Evolutionary conservation across 306 rosid species (phyloP), one percentile per base, ranked within the genome.

Genomic region (Trifolium dubium): DNA sequence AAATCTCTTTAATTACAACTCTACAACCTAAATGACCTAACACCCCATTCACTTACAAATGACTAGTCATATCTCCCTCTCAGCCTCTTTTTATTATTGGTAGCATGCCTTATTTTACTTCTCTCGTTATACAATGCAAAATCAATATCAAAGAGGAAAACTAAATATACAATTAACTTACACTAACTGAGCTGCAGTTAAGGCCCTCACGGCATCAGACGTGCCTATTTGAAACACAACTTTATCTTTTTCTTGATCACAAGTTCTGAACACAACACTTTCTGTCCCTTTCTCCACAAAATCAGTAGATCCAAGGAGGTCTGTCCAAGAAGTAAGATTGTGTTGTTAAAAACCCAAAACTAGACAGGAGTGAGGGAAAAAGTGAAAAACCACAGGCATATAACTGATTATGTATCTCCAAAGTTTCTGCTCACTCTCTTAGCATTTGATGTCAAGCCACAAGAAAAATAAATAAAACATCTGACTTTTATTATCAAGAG

Each of bases 191-290:
- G 98, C 93, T 85, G 90, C 95, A 63, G 70, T 77, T 43, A 90
- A 87, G 73, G 97, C 98, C 85, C 98, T 86, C 40, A 74, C 85
- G 37, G 97, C 96, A 77, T 87, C 85, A 44, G 98, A 90, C 68
- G 98, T 89, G 74, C 98, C 98, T 44, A 93, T 79, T 75, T 93
- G 98, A 89, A 88, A 90, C 23, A 93, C 98, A 64, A 93, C 97
- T 70, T 51, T 82, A 67, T 87, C 71, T 74, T 81, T 85, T 83
- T 92, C 98, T 74, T 81, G 78, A 59, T 84, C 80, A 70, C 98
- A 93, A 14, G 97, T 93, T 77, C 98, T 87, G 83, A 93, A 92
- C 80, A 87, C 97, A 65, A 90, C 92, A 79, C 32, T 84, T 29
- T 82, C 80, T 10, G 93, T 85, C 70, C 92, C 92, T 74, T 85